Conservation (phyloP, 1,139 yeast species). For the Debaryomyces sp. region DNA sequence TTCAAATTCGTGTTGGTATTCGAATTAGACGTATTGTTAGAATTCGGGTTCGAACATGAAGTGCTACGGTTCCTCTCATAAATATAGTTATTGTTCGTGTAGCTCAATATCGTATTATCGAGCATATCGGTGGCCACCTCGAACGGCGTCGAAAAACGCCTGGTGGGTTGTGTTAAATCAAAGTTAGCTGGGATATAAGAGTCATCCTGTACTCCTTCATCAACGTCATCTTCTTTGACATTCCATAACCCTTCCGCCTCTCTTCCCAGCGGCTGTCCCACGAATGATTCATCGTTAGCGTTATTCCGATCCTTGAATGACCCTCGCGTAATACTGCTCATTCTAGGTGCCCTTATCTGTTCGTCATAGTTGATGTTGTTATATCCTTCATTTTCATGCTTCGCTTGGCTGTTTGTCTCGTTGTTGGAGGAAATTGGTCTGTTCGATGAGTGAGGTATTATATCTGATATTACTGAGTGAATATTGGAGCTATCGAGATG, state of each 20-base stretch:
- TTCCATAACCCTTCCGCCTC: conserved; percentile 3
- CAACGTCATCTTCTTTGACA: conserved; percentile 3
- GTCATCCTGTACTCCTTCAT: conserved; percentile 5
- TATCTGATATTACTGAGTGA: conserved; percentile 37
- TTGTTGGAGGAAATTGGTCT: not conserved
- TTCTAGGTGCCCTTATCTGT: conserved; percentile 48
- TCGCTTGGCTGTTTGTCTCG: not conserved
- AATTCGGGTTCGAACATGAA: conserved; percentile 4
- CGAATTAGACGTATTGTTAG: conserved; percentile 2
- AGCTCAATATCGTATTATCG: conserved; percentile 17
- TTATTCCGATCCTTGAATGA: conserved; percentile 18
- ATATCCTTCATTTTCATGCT: conserved; percentile 11
- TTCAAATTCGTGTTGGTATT: conserved; percentile 2
- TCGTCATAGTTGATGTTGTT: conserved; percentile 44
- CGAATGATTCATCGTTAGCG: not conserved
- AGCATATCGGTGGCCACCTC: conserved; percentile 7
- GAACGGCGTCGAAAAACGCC: conserved; percentile 30
- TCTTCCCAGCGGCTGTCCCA: not conserved
- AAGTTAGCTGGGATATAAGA: conserved; percentile 43
- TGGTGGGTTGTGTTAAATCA: conserved; percentile 40
- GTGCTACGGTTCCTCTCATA: conserved; percentile 14
- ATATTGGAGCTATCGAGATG: conserved; percentile 14
- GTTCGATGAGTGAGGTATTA: conserved; percentile 21
- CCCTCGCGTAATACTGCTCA: conserved; percentile 29
- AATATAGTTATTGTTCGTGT: conserved; percentile 22